These are phyloP conservation scores for Taiozyma sp. DNA, from an alignment of 1,139 yeast species.

Conservation along the genomic window DNA sequence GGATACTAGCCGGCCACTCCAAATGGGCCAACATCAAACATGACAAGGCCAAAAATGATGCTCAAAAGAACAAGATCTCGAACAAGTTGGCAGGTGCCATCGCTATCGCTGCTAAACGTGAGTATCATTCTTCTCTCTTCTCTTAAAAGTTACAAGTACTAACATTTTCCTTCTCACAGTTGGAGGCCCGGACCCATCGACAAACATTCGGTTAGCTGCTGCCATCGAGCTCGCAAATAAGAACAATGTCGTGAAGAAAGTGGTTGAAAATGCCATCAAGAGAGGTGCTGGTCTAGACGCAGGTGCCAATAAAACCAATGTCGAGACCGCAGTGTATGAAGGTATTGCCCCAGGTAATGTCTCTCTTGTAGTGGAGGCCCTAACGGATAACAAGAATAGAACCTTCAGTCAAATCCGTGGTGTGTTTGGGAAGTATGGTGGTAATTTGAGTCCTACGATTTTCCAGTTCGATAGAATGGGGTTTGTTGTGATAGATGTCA, in stretches of 20 bases:
- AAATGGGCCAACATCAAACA: conserved; percentile 96
- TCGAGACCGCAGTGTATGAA: conserved; percentile 59
- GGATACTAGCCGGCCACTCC: conserved; percentile 55
- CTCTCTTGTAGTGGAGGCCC: conserved; percentile 76
- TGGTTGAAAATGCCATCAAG: conserved; percentile 79
- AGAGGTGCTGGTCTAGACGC: conserved; percentile 66
- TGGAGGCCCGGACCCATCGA: conserved; percentile 55
- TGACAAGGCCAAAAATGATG: conserved; percentile 91
- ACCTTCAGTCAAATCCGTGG: conserved; percentile 73
- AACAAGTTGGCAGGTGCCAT: conserved; percentile 71
- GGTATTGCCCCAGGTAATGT: conserved; percentile 93
- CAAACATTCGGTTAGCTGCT: conserved; percentile 66
- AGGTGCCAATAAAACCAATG: conserved; percentile 32
- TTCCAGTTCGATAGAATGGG: conserved; percentile 79
- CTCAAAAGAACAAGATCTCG: conserved; percentile 63
- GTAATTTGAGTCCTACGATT: conserved; percentile 69
- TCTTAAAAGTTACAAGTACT: not conserved
- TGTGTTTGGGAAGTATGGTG: conserved; percentile 65
- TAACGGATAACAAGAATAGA: conserved; percentile 84
- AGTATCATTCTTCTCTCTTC: conserved; percentile 1
- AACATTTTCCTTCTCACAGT: conserved; percentile 21
- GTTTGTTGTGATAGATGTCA: conserved; percentile 44
- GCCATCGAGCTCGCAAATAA: conserved; percentile 76
- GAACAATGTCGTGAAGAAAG: conserved; percentile 75
- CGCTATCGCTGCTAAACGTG: conserved; percentile 58